phyloP scores from a whole-genome alignment of 2,329 filamentous ascomycete genomes.

The Xylaria sp. region DNA sequence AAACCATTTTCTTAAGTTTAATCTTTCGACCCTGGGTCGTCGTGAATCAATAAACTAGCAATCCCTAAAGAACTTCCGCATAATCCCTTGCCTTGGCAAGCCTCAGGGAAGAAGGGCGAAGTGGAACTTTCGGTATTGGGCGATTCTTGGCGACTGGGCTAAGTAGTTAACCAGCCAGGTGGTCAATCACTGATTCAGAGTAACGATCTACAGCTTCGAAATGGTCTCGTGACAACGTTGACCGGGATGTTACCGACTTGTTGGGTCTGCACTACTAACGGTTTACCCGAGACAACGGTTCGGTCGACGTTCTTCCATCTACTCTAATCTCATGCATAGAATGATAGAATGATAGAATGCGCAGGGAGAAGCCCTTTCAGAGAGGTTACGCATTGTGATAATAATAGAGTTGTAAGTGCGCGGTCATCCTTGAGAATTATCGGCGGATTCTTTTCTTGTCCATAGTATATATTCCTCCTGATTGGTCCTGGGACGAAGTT shows the following conservation, averaged over 20 bases:
- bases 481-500: background rate
- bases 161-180: background rate
- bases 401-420: background rate
- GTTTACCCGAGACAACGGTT: background rate
- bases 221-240: constrained; percentile 19
- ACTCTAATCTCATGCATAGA: background rate
- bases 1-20: background rate
- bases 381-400: background rate
- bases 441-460: background rate
- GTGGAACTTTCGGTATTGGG: background rate
- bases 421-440: background rate
- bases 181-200: background rate
- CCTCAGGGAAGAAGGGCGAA: background rate
- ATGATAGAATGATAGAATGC: too few species aligned
- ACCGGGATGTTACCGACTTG: constrained; percentile 20
- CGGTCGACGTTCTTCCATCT: constrained; percentile 2
- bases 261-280: constrained; percentile 15
- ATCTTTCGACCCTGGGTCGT: too few species aligned
- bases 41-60: background rate
- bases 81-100: constrained; percentile 13
- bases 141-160: background rate
- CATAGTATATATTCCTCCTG: background rate
- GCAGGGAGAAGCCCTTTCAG: background rate
- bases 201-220: constrained; percentile 17
- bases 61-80: background rate